Conservation (phyloP, 2,329 filamentous ascomycete genomes). For the Fusarium vanettenii region DNA sequence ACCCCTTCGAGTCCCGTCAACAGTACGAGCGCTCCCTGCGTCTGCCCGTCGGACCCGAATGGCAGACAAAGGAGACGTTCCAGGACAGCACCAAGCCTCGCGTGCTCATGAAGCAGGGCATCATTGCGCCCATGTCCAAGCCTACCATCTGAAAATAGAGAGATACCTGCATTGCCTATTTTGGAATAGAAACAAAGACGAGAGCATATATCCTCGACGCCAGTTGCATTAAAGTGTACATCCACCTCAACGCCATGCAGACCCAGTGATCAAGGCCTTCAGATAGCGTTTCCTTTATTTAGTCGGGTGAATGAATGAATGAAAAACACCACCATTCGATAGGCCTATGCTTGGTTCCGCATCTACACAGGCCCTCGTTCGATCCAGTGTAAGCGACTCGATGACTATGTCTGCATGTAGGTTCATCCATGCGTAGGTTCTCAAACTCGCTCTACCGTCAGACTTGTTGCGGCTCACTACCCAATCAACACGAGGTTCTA, state of each 20-base stretch:
- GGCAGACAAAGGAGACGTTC: conserved; percentile 96
- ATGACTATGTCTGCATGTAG: too few relatives aligned
- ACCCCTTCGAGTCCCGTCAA: conserved; percentile 86
- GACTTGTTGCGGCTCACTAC: background rate
- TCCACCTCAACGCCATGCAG: background rate
- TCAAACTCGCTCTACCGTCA: background rate
- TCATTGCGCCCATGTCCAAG: conserved; percentile 88
- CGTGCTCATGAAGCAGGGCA: conserved; percentile 89
- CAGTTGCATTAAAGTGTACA: background rate
- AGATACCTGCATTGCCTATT: background rate
- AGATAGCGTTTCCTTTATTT: background rate
- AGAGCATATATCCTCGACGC: conserved; percentile 7
- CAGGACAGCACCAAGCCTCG: conserved; percentile 90
- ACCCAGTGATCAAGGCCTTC: background rate
- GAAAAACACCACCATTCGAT: background rate
- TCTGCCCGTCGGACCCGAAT: conserved; percentile 91
- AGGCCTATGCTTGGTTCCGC: background rate
- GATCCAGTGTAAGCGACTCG: background rate
- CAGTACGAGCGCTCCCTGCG: conserved; percentile 93
- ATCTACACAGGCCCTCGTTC: background rate
- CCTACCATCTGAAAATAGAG: conserved; percentile 60
- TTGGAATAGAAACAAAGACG: conserved; percentile 25
- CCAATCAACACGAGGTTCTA: too few relatives aligned
- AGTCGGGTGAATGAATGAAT: background rate
- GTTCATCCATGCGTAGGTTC: background rate